Conservation (phyloP, 2,329 filamentous ascomycete species). For the Talaromyces sp. region DNA sequence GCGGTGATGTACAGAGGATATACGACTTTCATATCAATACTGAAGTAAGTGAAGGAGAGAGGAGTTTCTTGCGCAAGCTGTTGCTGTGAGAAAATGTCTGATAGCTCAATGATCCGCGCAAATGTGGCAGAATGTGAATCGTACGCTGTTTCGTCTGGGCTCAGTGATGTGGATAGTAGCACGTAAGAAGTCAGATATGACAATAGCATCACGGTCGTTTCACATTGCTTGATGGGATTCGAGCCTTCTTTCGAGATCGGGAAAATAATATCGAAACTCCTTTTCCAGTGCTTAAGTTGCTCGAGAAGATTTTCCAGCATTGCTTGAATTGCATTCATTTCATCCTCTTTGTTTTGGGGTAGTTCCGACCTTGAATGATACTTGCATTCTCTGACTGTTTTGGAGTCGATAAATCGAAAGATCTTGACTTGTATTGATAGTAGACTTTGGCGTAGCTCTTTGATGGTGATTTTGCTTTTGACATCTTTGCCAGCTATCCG, state of each 20-base stretch:
- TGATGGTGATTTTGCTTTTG: not conserved
- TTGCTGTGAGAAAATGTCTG: not conserved
- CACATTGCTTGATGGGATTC: not conserved
- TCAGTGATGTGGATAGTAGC: not conserved
- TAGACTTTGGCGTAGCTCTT: not conserved
- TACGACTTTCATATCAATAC: constrained; percentile 6
- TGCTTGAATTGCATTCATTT: not conserved
- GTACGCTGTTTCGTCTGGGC: not conserved
- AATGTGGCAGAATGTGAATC: not conserved
- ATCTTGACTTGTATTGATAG: not conserved
- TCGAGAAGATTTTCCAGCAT: not conserved
- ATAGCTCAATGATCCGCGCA: not conserved
- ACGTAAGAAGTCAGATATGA: constrained; percentile 3
- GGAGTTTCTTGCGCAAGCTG: not conserved
- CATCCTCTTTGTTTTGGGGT: not conserved
- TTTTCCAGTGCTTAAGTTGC: not conserved
- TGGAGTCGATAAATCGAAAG: not conserved
- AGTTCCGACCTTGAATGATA: not conserved
- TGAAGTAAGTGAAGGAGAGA: not conserved
- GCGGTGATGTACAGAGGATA: constrained; percentile 7
- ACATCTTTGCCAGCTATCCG: not conserved
- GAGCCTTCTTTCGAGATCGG: not conserved
- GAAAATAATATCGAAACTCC: not conserved
- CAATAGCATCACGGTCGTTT: not conserved
- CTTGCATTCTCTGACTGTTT: not conserved